Conservation (phyloP, 208 protist species). For the Trypanosoma cruzi region DNA sequence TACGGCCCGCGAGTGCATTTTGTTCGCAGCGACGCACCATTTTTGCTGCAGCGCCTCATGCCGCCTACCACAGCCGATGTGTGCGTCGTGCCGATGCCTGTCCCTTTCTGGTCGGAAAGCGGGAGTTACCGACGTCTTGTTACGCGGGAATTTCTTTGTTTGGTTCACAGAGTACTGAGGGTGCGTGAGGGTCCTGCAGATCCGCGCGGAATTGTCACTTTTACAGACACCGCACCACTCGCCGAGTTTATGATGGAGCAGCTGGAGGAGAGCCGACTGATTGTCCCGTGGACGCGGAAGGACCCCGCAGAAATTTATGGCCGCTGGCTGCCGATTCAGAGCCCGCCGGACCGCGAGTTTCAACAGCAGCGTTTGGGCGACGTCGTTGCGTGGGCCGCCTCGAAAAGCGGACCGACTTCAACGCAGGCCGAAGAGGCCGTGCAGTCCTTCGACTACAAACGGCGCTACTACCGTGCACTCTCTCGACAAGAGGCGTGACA, state of each 20-base stretch:
- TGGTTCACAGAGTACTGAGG: conserved; percentile 45
- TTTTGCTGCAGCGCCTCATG: conserved; percentile 58
- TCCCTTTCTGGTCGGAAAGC: conserved; percentile 60
- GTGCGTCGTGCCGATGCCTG: conserved; percentile 73
- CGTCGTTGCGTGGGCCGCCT: conserved; percentile 44
- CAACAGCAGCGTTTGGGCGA: conserved; percentile 38
- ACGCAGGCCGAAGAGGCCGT: conserved; percentile 38
- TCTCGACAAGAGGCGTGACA: not conserved
- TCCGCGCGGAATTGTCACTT: conserved; percentile 70
- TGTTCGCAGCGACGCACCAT: conserved; percentile 78
- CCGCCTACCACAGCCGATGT: conserved; percentile 47
- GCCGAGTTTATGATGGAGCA: conserved; percentile 87
- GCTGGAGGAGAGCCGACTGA: conserved; percentile 72
- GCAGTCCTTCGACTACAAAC: conserved; percentile 38
- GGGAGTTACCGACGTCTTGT: conserved; percentile 75
- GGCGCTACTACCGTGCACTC: conserved; percentile 42
- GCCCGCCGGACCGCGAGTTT: conserved; percentile 33
- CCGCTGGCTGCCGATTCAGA: conserved; percentile 32
- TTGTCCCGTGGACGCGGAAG: conserved; percentile 87
- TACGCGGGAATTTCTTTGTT: conserved; percentile 67
- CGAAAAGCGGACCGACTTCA: conserved; percentile 51
- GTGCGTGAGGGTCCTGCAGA: conserved; percentile 39
- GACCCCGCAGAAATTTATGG: conserved; percentile 34
- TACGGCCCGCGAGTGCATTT: conserved; percentile 51
- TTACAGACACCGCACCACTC: conserved; percentile 76